Evolutionary conservation across 2,329 filamentous ascomycete species (phyloP).

Genomic region (Pseudogymnoascus sp.): DNA sequence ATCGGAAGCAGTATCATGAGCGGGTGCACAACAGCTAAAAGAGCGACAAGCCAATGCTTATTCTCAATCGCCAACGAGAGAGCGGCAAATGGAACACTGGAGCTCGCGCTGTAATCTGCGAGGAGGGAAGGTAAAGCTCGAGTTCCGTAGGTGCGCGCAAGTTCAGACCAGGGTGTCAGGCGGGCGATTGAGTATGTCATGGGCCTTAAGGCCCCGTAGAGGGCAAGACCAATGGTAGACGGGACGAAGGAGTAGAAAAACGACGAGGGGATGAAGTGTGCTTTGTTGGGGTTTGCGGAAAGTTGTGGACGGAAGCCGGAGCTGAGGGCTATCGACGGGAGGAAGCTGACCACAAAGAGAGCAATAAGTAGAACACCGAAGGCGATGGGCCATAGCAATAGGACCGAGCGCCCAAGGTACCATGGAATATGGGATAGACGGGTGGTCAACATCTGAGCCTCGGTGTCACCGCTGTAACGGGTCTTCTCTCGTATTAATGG

Average conservation of each 20-base stretch:
- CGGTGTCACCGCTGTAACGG: not conserved
- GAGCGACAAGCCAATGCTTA: slow-evolving; percentile 49
- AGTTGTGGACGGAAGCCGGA: slow-evolving; percentile 65
- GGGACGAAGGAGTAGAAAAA: slow-evolving; percentile 79
- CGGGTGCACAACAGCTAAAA: slow-evolving; percentile 50
- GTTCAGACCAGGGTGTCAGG: slow-evolving; percentile 60
- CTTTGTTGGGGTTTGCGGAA: slow-evolving; percentile 46
- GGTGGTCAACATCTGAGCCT: slow-evolving; percentile 1
- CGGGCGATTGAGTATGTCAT: slow-evolving; percentile 58
- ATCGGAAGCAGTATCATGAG: slow-evolving; percentile 55
- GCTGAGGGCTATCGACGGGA: slow-evolving; percentile 55
- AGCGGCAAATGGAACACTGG: not conserved
- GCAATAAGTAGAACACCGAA: slow-evolving; percentile 55
- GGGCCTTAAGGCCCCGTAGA: slow-evolving; percentile 59
- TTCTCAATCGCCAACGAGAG: slow-evolving; percentile 48
- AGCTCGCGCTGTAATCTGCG: slow-evolving; percentile 54
- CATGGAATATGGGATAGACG: slow-evolving; percentile 56
- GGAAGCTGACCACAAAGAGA: slow-evolving; percentile 70
- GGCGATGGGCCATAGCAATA: slow-evolving; percentile 57
- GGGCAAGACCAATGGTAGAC: slow-evolving; percentile 54
- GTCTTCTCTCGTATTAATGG: slow-evolving; percentile 29
- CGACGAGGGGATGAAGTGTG: slow-evolving; percentile 75
- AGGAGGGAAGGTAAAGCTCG: slow-evolving; percentile 56
- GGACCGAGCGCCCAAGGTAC: slow-evolving; percentile 58
- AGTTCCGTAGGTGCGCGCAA: slow-evolving; percentile 49